Percentiles rank a stretch among this genome's conserved stretches.
phyloP scores from a whole-genome alignment of 495 filamentous ascomycete species.

The Jackrogersella multiformis region DNA sequence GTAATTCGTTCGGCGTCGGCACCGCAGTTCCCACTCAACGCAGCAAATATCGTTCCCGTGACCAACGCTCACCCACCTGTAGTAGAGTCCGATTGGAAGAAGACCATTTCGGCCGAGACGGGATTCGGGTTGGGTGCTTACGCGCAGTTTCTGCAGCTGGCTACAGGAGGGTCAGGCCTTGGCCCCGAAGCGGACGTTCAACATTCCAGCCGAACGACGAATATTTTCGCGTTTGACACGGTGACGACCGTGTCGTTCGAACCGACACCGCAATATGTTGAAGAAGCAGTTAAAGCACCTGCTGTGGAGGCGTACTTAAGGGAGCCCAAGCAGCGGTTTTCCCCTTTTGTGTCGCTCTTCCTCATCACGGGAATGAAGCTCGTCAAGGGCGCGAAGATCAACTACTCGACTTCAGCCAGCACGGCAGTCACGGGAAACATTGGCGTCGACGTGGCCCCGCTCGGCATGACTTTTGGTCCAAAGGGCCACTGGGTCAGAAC shows the following conservation, averaged over 20 bases:
- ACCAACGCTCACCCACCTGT: background rate
- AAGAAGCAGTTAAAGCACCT: background rate
- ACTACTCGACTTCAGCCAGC: background rate
- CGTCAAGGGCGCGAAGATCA: background rate
- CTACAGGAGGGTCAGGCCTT: background rate
- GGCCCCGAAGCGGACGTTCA: background rate
- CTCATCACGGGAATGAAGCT: background rate
- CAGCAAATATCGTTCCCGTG: background rate
- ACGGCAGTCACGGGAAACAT: background rate
- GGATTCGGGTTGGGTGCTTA: background rate
- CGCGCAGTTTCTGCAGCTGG: background rate
- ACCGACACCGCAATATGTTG: background rate
- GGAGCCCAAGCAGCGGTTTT: background rate
- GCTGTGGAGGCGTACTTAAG: background rate
- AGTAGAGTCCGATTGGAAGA: background rate
- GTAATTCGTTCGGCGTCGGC: background rate
- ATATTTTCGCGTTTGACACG: background rate
- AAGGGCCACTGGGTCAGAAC: background rate
- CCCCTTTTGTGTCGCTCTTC: background rate
- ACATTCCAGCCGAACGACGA: background rate
- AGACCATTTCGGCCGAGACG: background rate
- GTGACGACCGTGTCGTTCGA: background rate
- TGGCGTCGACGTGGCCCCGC: background rate
- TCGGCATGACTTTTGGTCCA: background rate
- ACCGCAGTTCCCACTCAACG: background rate